Conservation (phyloP, 768 basidiomycete genomes). For the Lactarius trivialis region DNA sequence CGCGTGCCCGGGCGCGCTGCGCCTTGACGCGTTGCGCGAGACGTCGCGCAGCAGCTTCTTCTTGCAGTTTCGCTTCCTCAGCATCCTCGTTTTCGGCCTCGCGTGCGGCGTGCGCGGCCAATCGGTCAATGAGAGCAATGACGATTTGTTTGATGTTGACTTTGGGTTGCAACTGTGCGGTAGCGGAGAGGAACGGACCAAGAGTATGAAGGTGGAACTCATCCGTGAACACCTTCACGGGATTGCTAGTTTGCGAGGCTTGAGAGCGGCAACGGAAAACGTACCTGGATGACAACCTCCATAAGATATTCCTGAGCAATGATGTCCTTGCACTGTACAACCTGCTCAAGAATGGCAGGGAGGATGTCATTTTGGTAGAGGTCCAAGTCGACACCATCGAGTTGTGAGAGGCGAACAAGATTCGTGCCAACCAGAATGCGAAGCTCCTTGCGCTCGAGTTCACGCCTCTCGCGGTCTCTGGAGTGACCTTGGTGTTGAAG, state of each 20-base stretch:
- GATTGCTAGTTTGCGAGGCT: background rate
- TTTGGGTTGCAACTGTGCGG: constrained; percentile 93
- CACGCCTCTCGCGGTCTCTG: constrained; percentile 93
- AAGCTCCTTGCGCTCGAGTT: constrained; percentile 90
- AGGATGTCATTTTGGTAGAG: constrained; percentile 85
- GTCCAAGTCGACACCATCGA: constrained; percentile 93
- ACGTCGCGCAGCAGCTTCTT: constrained; percentile 85
- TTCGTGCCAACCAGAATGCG: constrained; percentile 97
- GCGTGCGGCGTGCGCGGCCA: constrained; percentile 92
- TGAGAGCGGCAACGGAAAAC: constrained; percentile 20
- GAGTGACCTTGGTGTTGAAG: constrained; percentile 97
- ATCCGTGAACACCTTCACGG: constrained; percentile 86
- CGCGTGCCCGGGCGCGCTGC: constrained; percentile 59
- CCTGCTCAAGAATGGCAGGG: constrained; percentile 91
- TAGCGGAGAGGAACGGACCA: constrained; percentile 93
- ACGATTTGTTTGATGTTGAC: constrained; percentile 99
- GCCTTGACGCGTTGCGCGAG: constrained; percentile 80
- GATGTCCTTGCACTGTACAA: constrained; percentile 96
- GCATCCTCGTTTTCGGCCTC: constrained; percentile 97
- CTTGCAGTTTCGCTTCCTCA: constrained; percentile 87
- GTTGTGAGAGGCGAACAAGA: constrained; percentile 87
- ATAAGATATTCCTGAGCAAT: constrained; percentile 99
- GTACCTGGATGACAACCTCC: constrained; percentile 98
- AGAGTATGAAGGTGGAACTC: constrained; percentile 96
- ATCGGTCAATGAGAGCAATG: constrained; percentile 91